Conservation (phyloP, 148 eudicot genomes). For the Heliamphora exappendiculata region DNA sequence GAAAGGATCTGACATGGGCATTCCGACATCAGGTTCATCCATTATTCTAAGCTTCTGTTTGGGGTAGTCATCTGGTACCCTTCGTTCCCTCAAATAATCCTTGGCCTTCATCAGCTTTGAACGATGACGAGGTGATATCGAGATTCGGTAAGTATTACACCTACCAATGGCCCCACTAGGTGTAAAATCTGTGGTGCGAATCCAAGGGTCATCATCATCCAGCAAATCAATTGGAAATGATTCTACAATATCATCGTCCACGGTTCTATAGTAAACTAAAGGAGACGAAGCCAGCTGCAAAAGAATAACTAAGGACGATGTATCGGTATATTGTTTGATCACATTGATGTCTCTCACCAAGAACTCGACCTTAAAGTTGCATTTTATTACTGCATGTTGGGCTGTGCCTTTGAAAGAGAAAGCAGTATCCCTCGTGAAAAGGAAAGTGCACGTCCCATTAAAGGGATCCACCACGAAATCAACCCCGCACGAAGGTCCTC, state of each 20-base stretch:
- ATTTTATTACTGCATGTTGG: constrained; percentile 41
- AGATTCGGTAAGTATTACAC: constrained; percentile 48
- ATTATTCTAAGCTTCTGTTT: constrained; percentile 23
- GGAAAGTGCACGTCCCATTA: constrained; percentile 52
- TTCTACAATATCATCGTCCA: constrained; percentile 69
- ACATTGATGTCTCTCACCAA: constrained; percentile 56
- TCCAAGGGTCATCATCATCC: constrained; percentile 98
- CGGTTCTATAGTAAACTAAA: constrained; percentile 61
- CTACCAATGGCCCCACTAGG: constrained; percentile 66
- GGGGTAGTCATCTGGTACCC: constrained; percentile 28
- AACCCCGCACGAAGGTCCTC: constrained; percentile 49
- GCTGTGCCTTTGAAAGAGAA: constrained; percentile 44
- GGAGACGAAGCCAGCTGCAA: constrained; percentile 73
- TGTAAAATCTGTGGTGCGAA: constrained; percentile 72
- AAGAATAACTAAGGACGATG: constrained; percentile 33
- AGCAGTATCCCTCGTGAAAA: constrained; percentile 44
- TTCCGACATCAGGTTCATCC: constrained; percentile 61
- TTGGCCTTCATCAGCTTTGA: constrained; percentile 41
- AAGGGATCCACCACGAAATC: constrained; percentile 76
- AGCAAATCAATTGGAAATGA: constrained; percentile 60
- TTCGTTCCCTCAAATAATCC: constrained; percentile 35
- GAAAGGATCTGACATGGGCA: constrained; percentile 47
- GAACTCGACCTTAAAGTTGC: constrained; percentile 69
- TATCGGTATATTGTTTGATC: constrained; percentile 32
- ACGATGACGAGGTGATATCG: constrained; percentile 58